These are phyloP conservation scores for Komagataella ulmi DNA, from an alignment of 805 yeast genomes.

Conservation along the genomic window DNA sequence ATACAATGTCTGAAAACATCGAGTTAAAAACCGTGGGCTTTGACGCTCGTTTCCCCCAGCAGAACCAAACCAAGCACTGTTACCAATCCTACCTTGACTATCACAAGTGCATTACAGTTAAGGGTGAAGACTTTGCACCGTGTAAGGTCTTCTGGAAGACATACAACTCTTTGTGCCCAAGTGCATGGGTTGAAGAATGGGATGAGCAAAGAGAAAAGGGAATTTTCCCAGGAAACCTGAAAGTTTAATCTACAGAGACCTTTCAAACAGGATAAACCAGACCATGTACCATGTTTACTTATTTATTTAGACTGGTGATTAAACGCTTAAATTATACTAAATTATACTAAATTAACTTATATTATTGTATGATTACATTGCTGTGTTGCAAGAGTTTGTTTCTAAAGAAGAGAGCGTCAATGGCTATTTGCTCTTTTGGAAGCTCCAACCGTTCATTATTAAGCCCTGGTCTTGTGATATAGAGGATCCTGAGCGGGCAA, in stretches of 20 bases:
- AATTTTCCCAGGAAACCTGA: slow-evolving; percentile 24
- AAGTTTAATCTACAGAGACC: background rate
- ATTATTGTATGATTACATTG: background rate
- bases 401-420: background rate
- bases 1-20: slow-evolving; percentile 21
- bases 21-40: slow-evolving; percentile 57
- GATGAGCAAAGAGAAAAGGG: slow-evolving; percentile 58
- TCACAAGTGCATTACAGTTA: slow-evolving; percentile 91
- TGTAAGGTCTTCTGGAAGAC: slow-evolving; percentile 92
- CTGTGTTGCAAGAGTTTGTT: background rate
- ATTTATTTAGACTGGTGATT: background rate
- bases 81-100: slow-evolving; percentile 97
- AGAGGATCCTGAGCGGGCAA: background rate
- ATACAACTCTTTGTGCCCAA: slow-evolving; percentile 75
- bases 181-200: slow-evolving; percentile 80
- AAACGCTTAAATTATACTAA: background rate
- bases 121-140: slow-evolving; percentile 98
- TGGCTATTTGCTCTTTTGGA: background rate
- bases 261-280: background rate
- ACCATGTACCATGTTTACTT: background rate
- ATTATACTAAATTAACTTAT: background rate
- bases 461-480: background rate
- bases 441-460: background rate
- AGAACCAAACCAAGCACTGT: slow-evolving; percentile 97
- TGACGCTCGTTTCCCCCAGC: slow-evolving; percentile 93